Percentiles rank a stretch among this genome's conserved stretches.
Evolutionary conservation across 345 rosid species (phyloP).

Genomic region (Angophora floribunda): DNA sequence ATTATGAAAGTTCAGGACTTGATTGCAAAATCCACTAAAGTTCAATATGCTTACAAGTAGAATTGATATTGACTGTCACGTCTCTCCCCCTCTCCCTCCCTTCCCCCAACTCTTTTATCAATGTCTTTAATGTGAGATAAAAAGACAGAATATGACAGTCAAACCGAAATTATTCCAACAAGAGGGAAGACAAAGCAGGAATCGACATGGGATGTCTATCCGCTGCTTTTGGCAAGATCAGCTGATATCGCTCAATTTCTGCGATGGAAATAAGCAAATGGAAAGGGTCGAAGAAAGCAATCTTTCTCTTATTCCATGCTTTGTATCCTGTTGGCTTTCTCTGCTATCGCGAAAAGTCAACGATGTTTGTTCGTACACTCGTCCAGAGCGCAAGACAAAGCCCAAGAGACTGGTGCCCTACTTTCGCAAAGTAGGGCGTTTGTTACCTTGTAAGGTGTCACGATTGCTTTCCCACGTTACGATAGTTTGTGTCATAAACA

Average conservation of each 20-base stretch:
- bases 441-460: neutral
- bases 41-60: neutral
- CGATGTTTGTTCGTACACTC: neutral
- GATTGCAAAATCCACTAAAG: neutral
- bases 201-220: too few species aligned
- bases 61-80: too few species aligned
- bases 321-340: neutral
- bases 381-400: neutral
- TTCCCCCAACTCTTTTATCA: too few species aligned
- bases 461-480: too few species aligned
- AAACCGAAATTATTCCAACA: too few species aligned
- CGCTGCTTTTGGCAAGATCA: too few species aligned
- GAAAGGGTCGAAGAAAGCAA: neutral
- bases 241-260: neutral
- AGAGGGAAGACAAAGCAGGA: too few species aligned
- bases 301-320: neutral
- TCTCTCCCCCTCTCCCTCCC: too few species aligned
- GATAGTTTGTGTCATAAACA: too few species aligned
- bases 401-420: neutral
- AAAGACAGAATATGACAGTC: too few species aligned
- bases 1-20: neutral
- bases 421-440: neutral
- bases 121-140: too few species aligned
- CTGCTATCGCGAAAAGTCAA: neutral
- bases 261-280: neutral